These are phyloP conservation scores for Nicotiana obtusifolia DNA, from an alignment of 257 asterid genomes.

Conservation along the genomic window DNA sequence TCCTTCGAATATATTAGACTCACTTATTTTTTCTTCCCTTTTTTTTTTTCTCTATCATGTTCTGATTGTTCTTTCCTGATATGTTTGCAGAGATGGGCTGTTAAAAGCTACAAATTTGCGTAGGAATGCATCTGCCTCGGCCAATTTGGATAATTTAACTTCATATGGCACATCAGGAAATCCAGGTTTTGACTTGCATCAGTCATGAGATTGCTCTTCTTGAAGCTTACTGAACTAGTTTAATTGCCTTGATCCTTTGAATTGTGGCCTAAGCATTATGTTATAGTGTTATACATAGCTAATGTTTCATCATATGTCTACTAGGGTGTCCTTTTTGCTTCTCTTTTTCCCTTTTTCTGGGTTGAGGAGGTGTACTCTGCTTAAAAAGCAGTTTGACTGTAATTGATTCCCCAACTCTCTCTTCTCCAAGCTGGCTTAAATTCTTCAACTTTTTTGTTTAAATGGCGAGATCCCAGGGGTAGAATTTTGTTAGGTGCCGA, in stretches of 20 bases:
- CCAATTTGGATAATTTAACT: conserved; percentile 46
- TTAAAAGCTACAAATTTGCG: conserved; percentile 46
- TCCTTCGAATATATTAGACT: neutral
- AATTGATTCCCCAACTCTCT: neutral
- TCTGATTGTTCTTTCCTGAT: conserved; percentile 30
- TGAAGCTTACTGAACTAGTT: neutral
- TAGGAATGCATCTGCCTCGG: conserved; percentile 72
- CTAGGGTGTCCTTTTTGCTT: neutral
- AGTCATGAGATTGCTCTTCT: neutral
- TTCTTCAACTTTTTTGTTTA: neutral
- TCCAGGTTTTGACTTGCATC: conserved; percentile 41
- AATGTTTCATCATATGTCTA: neutral
- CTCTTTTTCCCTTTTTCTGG: neutral
- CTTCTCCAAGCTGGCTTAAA: neutral
- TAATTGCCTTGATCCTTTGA: neutral
- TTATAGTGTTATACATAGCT: neutral
- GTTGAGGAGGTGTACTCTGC: neutral
- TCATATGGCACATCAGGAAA: conserved; percentile 36
- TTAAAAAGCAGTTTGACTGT: neutral
- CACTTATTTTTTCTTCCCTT: neutral
- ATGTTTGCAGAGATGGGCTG: conserved; percentile 53
- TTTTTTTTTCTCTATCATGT: conserved; percentile 14
- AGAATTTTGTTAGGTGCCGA: neutral
- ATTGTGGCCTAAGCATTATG: neutral
- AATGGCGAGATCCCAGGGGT: neutral